These are phyloP conservation scores for Kazachstania viticola DNA, from an alignment of 805 yeast genomes.

Conservation along the genomic window DNA sequence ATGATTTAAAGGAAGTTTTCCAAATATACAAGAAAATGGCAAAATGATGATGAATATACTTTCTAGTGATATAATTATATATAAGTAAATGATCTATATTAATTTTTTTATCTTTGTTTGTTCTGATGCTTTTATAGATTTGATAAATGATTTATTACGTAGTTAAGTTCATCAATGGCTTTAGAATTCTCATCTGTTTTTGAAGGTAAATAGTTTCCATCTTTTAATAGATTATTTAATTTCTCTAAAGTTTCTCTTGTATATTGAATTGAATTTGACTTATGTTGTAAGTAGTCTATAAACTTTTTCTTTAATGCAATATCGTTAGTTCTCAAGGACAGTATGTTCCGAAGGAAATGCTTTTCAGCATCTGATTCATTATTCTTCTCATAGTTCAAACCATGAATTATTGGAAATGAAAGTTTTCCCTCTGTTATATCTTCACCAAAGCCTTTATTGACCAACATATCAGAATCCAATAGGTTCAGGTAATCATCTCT, in stretches of 20 bases:
- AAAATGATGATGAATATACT: too few relatives aligned
- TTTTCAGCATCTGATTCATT: constrained; percentile 15
- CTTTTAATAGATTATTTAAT: constrained; percentile 12
- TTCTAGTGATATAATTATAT: too few relatives aligned
- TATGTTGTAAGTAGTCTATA: constrained; percentile 33
- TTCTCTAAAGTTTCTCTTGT: constrained; percentile 12
- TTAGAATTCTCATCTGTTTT: constrained; percentile 3
- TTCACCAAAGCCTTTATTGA: constrained; percentile 72
- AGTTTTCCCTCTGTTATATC: constrained; percentile 85
- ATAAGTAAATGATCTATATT: too few relatives aligned
- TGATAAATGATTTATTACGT: constrained; percentile 5
- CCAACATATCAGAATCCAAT: constrained; percentile 32
- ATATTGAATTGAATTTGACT: constrained; percentile 20
- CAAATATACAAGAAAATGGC: constrained; percentile 20
- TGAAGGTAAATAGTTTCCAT: constrained; percentile 14
- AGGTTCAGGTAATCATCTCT: constrained; percentile 76
- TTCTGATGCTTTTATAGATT: constrained; percentile 1
- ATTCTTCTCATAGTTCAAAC: constrained; percentile 27
- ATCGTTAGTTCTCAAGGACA: constrained; percentile 42
- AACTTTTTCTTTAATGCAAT: constrained; percentile 39
- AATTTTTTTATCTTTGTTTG: not conserved
- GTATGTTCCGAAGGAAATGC: constrained; percentile 36
- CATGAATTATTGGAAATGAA: constrained; percentile 75
- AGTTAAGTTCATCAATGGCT: constrained; percentile 3
- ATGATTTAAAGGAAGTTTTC: constrained; percentile 20